Evolutionary conservation across 164 flowering plant genomes (phyloP), one percentile per base, ranked within the genome.

Genomic region (Malania oleifera): DNA sequence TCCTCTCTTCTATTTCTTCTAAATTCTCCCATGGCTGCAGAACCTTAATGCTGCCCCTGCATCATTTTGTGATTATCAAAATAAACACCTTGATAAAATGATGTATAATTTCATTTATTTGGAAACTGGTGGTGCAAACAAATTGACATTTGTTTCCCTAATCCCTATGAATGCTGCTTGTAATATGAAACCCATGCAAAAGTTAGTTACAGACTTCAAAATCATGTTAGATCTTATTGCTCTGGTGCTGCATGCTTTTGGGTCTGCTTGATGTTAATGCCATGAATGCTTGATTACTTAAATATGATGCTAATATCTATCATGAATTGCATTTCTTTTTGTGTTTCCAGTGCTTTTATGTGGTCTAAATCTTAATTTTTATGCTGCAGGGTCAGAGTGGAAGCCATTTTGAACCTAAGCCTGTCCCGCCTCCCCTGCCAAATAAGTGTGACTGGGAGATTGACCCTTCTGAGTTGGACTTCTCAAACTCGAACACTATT

Each of bases 391-490:
- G 99, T 23, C 98, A 95, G 78, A 87, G 69, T 75, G 98, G 99
- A 59, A 95, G 99, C 71, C 99, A 95, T 75, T 95, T 85, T 76
- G 99, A 95, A 46, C 91, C 91, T 60, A 91, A 82, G 75, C 86
- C 96, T 53, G 95, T 95, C 45, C 77, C 87, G 40, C 99, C 99
- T 3, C 99, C 99, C 66, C 76, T 91, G 22, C 96, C 98, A 26
- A 91, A 91, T 58, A 91, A 91, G 75, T 87, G 96, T 74, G 98
- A 95, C 70, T 95, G 99, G 99, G 99, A 95, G 73, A 84, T 91
- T 75, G 99, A 89, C 15, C 98, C 99, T 53, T 27, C 78, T 39
- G 98, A 91, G 80, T 79, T 95, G 69, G 98, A 95, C 70, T 91
- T 91, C 70, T 77, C 91, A 58, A 83, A 67, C 49, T 81, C 98